Evolutionary conservation across 768 basidiomycete genomes (phyloP).

Genomic region (Leccinum disarticulatum): DNA sequence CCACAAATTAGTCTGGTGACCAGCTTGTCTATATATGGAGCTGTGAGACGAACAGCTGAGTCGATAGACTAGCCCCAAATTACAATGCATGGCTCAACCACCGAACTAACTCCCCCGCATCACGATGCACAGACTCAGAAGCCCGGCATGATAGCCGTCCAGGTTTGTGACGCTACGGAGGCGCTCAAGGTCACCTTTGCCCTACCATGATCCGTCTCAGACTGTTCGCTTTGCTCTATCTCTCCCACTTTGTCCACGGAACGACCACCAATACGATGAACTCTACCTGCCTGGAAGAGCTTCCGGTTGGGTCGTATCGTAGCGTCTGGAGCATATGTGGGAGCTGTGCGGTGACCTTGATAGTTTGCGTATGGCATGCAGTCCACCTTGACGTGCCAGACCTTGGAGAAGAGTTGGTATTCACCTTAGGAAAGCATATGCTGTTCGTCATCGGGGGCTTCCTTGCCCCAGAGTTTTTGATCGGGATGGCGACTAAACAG

Average conservation of each 20-base stretch:
- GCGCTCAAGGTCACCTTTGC: background rate
- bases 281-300: background rate
- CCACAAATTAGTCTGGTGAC: no score
- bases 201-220: background rate
- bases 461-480: background rate
- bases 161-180: no score
- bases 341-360: background rate
- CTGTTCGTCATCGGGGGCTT: background rate
- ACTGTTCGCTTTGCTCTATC: background rate
- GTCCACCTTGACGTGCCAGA: background rate
- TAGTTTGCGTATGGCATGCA: background rate
- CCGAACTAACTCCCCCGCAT: no score
- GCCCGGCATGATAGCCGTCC: no score
- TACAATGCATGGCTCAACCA: no score
- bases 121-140: no score
- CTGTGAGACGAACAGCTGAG: no score
- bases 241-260: background rate
- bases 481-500: background rate
- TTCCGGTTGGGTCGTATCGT: background rate
- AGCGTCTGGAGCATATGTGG: background rate
- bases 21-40: no score
- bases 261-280: background rate
- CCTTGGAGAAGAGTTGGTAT: background rate
- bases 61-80: no score
- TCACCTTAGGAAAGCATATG: background rate